Percentiles rank a stretch among this genome's conserved stretches.
These are phyloP conservation scores for Anthracocystis setariae DNA, from an alignment of 1,284 basidiomycete species.

Conservation along the genomic window DNA sequence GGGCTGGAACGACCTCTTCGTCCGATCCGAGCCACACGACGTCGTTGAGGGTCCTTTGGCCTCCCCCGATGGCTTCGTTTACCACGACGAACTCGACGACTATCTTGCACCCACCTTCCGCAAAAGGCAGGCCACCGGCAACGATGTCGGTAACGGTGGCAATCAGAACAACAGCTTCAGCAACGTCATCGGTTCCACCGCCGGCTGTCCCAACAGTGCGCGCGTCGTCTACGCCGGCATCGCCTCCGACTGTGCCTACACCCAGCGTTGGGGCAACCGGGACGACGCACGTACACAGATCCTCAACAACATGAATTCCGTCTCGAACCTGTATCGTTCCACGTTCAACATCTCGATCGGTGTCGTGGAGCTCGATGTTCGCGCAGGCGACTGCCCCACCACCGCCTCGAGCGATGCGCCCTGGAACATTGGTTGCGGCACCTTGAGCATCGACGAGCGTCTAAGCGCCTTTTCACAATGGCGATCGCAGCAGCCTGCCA, in stretches of 20 bases:
- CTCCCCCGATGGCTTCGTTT: constrained; percentile 24
- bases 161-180: constrained; percentile 80
- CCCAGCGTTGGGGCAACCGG: constrained; percentile 38
- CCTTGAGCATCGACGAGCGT: constrained; percentile 73
- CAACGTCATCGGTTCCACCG: constrained; percentile 76
- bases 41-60: constrained; percentile 28
- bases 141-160: constrained; percentile 82
- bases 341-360: constrained; percentile 88
- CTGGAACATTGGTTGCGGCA: constrained; percentile 64
- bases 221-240: constrained; percentile 85
- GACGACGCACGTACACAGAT: constrained; percentile 75
- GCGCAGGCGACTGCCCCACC: constrained; percentile 66
- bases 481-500: constrained; percentile 78
- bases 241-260: constrained; percentile 86
- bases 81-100: constrained; percentile 38
- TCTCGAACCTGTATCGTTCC: constrained; percentile 77
- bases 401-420: constrained; percentile 69
- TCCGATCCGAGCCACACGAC: constrained; percentile 12
- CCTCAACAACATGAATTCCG: constrained; percentile 78
- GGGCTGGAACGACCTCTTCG: constrained; percentile 36
- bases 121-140: constrained; percentile 61
- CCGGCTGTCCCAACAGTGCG: constrained; percentile 80
- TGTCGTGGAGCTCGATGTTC: constrained; percentile 81
- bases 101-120: constrained; percentile 41
- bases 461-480: constrained; percentile 84